Base-by-base conservation (phyloP, 179 eudicot genomes). In the Actinidia chinensis region DNA sequence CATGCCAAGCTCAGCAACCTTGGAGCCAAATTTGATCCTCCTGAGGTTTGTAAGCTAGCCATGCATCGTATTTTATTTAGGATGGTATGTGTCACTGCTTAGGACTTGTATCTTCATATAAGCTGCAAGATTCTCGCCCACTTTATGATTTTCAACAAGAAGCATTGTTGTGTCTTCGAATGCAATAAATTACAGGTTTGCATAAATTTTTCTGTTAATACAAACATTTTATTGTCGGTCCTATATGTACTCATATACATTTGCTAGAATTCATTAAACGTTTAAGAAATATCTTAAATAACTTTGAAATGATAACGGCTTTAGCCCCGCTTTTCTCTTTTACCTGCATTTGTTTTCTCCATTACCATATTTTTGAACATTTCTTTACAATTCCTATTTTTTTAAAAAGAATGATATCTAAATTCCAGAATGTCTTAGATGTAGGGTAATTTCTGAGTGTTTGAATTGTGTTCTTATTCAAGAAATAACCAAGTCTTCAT, bases 1-100 rank as follows among this genome's bases (percentile, higher is more conserved):
- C 98, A 95, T 84, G 98, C 98, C 83, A 95, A 91, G 81, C 97
- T 95, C 60, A 95, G 98, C 90, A 91, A 93, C 79, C 89, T 83
- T 47, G 98, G 98, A 83, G 98, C 98, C 81, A 95, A 95, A 82
- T 95, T 95, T 83, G 95, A 93, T 40, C 98, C 98, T 63, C 84
- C 97, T 70, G 91, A 93, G 98, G 98, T 93, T 77, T 83, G 87
- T 86, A 54, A 72, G 28, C 36, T 14, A 15, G n/a, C 48, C 64
- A n/a, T 25, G 28, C 54, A 46, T 11, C 5, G 48, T 48, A 43
- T 59, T 47, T 60, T 5, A 14, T 36, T 73, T 33, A 17, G 42
- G 76, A 72, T 43, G 43, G 22, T 60, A 28, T 6, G 22, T 60
- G 71, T 47, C 13, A 52, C 56, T 61, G 9, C 46, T 79, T 42